These are phyloP conservation scores for Hyparrhenia diplandra DNA, from an alignment of 176 grass and related monocot genomes.

Conservation along the genomic window DNA sequence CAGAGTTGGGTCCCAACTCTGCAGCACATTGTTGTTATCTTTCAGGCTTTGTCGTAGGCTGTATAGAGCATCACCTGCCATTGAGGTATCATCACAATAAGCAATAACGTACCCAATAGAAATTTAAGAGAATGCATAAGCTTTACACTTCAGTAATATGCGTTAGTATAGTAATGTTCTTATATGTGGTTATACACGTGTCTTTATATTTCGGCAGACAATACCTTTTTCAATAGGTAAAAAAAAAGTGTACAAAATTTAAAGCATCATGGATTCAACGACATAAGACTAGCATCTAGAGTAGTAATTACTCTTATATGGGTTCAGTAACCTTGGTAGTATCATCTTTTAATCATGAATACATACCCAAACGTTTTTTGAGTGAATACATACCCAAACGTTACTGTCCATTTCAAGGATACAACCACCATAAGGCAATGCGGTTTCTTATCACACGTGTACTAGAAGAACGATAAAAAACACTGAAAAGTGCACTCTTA, in stretches of 20 bases:
- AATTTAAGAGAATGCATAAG: conserved; percentile 6
- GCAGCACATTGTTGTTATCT: conserved; percentile 63
- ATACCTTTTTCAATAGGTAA: neutral
- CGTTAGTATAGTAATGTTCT: too few species aligned
- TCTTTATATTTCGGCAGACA: neutral
- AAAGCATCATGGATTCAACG: neutral
- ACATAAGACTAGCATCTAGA: neutral
- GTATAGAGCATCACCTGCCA: conserved; percentile 75
- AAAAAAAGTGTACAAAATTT: neutral
- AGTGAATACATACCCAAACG: too few species aligned
- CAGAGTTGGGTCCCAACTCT: conserved; percentile 82
- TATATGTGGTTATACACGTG: neutral
- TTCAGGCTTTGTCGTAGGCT: conserved; percentile 59
- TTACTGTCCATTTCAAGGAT: neutral
- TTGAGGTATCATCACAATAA: conserved; percentile 28
- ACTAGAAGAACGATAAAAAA: neutral
- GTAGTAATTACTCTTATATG: too few species aligned
- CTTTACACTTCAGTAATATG: neutral
- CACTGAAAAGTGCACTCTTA: neutral
- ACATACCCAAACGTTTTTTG: too few species aligned
- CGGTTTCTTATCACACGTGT: neutral
- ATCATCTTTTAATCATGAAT: neutral
- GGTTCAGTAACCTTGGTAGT: too few species aligned
- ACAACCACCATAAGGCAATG: neutral
- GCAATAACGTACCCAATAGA: neutral